A percentile compares a stretch with the other conserved stretches of the same genome.
phyloP scores from a whole-genome alignment of 225 moss, liverwort and hornwort genomes.

The Rhytidiadelphus loreus region DNA sequence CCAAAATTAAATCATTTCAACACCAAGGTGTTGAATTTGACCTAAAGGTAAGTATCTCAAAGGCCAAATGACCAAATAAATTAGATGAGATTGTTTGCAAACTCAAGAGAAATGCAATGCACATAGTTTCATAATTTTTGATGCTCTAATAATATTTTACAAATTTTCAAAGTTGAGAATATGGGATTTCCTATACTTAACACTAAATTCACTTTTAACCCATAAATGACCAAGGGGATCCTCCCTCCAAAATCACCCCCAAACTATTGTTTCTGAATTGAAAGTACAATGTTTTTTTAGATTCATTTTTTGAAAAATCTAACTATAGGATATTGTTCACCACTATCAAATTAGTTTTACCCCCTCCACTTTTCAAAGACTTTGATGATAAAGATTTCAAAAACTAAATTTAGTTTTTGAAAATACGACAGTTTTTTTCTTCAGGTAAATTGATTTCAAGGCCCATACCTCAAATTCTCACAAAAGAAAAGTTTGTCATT shows the following conservation, averaged over 20 bases:
- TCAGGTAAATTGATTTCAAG: rapidly evolving
- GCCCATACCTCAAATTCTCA: background rate
- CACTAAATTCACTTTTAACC: too few species aligned
- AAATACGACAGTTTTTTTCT: rapidly evolving
- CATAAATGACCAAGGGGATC: rapidly evolving
- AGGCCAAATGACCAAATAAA: background rate
- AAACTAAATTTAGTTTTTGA: rapidly evolving
- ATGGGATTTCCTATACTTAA: rapidly evolving
- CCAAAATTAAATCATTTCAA: too few species aligned
- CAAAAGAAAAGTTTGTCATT: background rate
- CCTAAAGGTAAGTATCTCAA: too few species aligned
- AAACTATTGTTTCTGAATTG: rapidly evolving
- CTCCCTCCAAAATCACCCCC: background rate
- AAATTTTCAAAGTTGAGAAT: background rate
- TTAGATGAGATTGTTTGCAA: background rate
- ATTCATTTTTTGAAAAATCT: background rate
- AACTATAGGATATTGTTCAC: background rate
- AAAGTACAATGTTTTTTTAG: background rate
- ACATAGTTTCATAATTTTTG: rapidly evolving
- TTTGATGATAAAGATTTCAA: background rate
- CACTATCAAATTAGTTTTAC: background rate
- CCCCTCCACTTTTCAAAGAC: background rate
- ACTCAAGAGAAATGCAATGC: background rate
- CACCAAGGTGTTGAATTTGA: too few species aligned
- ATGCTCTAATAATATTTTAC: rapidly evolving